Conservation (phyloP, 805 yeast genomes). For the Candida loeiensis region DNA sequence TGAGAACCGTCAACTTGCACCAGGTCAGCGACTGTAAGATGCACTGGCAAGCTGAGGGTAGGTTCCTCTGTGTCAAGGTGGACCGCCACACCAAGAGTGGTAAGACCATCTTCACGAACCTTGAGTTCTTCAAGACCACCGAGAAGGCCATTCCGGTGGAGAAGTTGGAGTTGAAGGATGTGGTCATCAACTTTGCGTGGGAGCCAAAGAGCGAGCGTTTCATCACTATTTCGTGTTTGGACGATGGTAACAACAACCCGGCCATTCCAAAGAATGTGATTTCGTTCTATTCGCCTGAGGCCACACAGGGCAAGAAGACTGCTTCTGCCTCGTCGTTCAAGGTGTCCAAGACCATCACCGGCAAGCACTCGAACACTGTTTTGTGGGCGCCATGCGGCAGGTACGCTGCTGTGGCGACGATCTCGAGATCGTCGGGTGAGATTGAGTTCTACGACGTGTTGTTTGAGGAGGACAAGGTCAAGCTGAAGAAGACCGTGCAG, state of each 20-base stretch:
- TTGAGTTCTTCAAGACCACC: conserved; percentile 82
- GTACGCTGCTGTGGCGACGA: conserved; percentile 58
- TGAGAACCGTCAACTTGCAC: conserved; percentile 90
- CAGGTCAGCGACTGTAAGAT: conserved; percentile 88
- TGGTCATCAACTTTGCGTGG: conserved; percentile 88
- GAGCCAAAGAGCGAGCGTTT: conserved; percentile 92
- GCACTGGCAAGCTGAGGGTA: conserved; percentile 91
- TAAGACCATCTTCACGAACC: conserved; percentile 84
- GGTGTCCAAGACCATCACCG: conserved; percentile 52
- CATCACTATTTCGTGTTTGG: conserved; percentile 66
- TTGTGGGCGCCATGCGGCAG: conserved; percentile 93
- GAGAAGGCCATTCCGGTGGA: conserved; percentile 95
- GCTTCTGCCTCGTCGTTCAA: conserved; percentile 51
- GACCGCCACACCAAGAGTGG: conserved; percentile 95
- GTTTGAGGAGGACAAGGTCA: conserved; percentile 64
- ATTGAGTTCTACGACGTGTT: conserved; percentile 85
- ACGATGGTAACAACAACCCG: conserved; percentile 60
- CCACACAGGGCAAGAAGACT: conserved; percentile 41
- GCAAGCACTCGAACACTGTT: conserved; percentile 68
- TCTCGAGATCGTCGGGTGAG: conserved; percentile 52
- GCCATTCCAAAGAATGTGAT: conserved; percentile 65
- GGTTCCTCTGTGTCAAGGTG: conserved; percentile 85
- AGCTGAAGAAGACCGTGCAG: conserved; percentile 41
- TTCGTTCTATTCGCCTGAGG: conserved; percentile 75
- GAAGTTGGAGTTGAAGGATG: conserved; percentile 87